Evolutionary conservation across 495 filamentous ascomycete species (phyloP).

Genomic region (Penicillium canariense): DNA sequence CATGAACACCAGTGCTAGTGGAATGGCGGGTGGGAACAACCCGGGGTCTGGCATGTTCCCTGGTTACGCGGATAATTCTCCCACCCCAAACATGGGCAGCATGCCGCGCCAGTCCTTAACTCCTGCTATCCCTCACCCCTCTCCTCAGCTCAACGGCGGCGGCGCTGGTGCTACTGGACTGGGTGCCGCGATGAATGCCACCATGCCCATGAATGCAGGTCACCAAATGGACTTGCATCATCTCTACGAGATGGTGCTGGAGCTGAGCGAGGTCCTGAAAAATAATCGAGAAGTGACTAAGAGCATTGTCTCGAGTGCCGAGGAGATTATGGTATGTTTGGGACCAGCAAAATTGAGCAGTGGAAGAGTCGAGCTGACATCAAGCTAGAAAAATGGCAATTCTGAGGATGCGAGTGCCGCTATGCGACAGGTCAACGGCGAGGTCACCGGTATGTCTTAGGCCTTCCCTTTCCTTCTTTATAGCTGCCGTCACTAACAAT

Average conservation of each 20-base stretch:
- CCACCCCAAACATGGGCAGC: constrained; percentile 34
- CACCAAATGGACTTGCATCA: constrained; percentile 87
- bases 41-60: constrained; percentile 33
- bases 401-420: constrained; percentile 43
- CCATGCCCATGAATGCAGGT: constrained; percentile 68
- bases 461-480: not conserved
- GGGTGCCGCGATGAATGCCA: constrained; percentile 52
- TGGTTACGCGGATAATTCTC: constrained; percentile 32
- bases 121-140: constrained; percentile 32
- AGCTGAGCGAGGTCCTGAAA: constrained; percentile 71
- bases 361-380: constrained; percentile 16
- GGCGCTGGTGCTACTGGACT: constrained; percentile 31
- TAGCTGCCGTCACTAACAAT: not conserved
- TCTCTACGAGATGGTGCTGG: constrained; percentile 78
- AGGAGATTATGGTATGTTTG: constrained; percentile 54
- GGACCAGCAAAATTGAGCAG: not conserved
- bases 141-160: constrained; percentile 52
- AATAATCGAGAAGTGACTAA: constrained; percentile 75
- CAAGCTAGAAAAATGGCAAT: constrained; percentile 40
- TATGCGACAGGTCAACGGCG: constrained; percentile 49
- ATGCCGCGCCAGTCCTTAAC: constrained; percentile 39
- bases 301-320: constrained; percentile 67
- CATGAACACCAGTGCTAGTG: constrained; percentile 32
- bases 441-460: constrained; percentile 40
- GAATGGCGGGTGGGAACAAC: constrained; percentile 32